Evolutionary conservation across 1,139 yeast species (phyloP), one percentile per base, ranked within the genome.

Genomic region (Geotrichum reessii): DNA sequence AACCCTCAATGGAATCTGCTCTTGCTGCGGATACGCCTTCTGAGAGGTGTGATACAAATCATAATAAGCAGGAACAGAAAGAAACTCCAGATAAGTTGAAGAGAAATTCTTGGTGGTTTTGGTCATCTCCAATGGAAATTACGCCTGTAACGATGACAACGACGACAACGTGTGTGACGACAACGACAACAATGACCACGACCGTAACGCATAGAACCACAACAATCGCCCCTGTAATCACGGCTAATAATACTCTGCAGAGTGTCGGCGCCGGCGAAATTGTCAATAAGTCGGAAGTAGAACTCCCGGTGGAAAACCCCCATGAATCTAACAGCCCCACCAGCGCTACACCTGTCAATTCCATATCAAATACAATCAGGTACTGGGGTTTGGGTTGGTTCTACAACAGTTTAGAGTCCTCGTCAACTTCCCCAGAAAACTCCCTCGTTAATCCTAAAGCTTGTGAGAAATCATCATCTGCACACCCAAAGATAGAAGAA

Each of bases 341-440:
- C 24, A 9, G 40, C 50, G 28, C 55, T 21, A 21, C 49, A 3
- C 17, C 19, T 46, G 24, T n/a, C n/a, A 46, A 46, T 11, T 12
- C 25, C 9, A 46, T 14, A 2, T 1, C 48, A 46, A 27, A 17
- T 9, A 14, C 33, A n/a, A 14, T 52, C 28, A 24, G 27, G 14
- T 21, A 24, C 12, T 52, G 55, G 55, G 49, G 49, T 37, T 42
- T 52, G 42, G 55, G 55, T 42, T 52, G 55, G 55, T 25, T 52
- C 24, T 37, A 37, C 44, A 37, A 19, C 44, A 37, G 44, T 37
- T 33, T 25, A 17, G 28, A 47, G 12, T 19, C 33, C 22, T 44
- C 55, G 12, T 21, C 55, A 11, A 19, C 49, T 27, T 25, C 40
- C 19, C 19, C 22, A 22, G 22, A 22, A n/a, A 52, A 24, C 14